Evolutionary conservation across 495 filamentous ascomycete genomes (phyloP).

Genomic region (Penicillium daleae): DNA sequence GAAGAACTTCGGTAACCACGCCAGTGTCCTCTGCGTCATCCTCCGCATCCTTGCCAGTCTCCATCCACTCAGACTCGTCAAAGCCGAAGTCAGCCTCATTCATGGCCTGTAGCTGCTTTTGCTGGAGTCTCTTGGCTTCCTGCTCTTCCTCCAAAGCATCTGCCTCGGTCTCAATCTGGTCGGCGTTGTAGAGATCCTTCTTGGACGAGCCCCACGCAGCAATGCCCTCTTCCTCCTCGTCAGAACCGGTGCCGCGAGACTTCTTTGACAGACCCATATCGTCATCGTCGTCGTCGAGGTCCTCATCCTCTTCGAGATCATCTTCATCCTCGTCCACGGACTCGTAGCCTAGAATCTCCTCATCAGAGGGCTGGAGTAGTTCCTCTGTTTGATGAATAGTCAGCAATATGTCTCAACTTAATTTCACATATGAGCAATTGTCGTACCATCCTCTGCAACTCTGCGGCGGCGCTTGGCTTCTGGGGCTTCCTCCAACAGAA

Average conservation of each 20-base stretch:
- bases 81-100: constrained; percentile 90
- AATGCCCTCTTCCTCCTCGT: constrained; percentile 73
- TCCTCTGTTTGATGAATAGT: constrained; percentile 49
- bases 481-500: constrained; percentile 80
- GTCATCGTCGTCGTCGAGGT: constrained; percentile 41
- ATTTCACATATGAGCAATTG: background rate
- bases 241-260: constrained; percentile 27
- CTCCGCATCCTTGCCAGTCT: constrained; percentile 43
- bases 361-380: constrained; percentile 74
- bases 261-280: constrained; percentile 35
- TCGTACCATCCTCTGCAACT: constrained; percentile 63
- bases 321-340: constrained; percentile 53
- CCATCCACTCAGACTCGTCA: constrained; percentile 82
- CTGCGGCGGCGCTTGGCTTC: constrained; percentile 75
- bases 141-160: constrained; percentile 92
- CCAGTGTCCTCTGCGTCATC: constrained; percentile 47
- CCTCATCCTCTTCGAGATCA: constrained; percentile 57
- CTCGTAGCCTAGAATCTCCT: constrained; percentile 78
- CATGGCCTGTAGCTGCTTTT: constrained; percentile 85
- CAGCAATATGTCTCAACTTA: constrained; percentile 11
- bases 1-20: constrained; percentile 79
- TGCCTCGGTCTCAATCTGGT: constrained; percentile 85
- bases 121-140: constrained; percentile 83
- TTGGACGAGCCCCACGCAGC: constrained; percentile 85
- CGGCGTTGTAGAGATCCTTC: constrained; percentile 90